Base-by-base conservation (phyloP, 805 yeast species). In the Spathaspora arborariae region DNA sequence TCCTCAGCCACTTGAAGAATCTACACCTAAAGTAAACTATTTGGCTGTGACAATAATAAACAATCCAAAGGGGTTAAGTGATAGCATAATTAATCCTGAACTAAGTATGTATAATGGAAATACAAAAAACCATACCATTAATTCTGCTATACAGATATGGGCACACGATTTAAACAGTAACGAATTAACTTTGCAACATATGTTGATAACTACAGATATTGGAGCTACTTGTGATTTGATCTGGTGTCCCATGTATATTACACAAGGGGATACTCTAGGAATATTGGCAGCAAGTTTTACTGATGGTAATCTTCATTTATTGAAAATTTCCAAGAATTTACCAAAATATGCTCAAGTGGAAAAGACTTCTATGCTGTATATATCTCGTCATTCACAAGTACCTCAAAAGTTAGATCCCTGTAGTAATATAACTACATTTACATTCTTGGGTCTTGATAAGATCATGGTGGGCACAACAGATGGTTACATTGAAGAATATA, bases 401-500 rank as follows among this genome's bases (percentile, higher is more conserved):
- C 20, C 21, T n/a, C 15, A 19, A 7, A 35, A 34, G 26, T 19
- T 20, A 10, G 42, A 40, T 13, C 42, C 35, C 10, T 24, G 34
- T n/a, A 30, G 51, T 2, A 54, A 65, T 0, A 75, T 83, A 4
- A 72, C 81, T 1, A 60, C 78, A 30, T 75, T 68, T 51, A 82
- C 76, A 51, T 78, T 77, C 63, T 36, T 79, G 4, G 70, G 72
- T 8, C 55, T 68, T 4, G 64, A 67, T 2, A 65, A 57, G 10
- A 58, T 85, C 1, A 58, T 83, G 2, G 78, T 80, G 24, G 92
- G 91, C 0, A 74, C 79, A 4, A 60, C 70, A 2, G 75, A 78
- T 45, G 94, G 94, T 0, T 67, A 66, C 24, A 62, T 85, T 8
- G 82, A 81, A 0, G 89, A 84, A 55, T 82, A 74, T 48, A 65